These are phyloP conservation scores for Xylariaceae sp. DNA, from an alignment of 2,329 filamentous ascomycete genomes.

Conservation along the genomic window DNA sequence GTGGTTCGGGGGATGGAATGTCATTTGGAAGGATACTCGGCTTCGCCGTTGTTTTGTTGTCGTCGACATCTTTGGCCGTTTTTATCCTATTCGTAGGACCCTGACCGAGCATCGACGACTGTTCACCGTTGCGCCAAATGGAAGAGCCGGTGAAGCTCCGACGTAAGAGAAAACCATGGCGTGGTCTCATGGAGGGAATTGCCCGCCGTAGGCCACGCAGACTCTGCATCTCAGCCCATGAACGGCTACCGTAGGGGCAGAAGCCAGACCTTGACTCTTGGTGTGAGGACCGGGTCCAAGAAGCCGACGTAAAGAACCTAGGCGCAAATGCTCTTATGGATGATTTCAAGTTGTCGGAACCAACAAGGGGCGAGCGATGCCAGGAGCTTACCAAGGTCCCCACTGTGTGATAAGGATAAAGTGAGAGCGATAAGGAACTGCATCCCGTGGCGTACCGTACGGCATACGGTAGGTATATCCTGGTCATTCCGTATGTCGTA, in stretches of 20 bases:
- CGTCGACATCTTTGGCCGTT: background rate
- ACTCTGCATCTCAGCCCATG: slow-evolving; percentile 32
- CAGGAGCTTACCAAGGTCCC: background rate
- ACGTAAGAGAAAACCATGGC: background rate
- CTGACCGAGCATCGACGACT: background rate
- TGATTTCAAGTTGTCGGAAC: background rate
- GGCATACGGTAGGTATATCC: background rate
- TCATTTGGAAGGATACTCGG: background rate
- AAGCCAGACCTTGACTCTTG: slow-evolving; percentile 4
- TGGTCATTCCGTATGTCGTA: too few species aligned
- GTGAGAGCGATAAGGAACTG: slow-evolving; percentile 7
- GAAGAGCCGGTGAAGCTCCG: slow-evolving; percentile 11
- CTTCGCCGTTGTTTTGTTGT: background rate
- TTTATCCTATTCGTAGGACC: background rate
- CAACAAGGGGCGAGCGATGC: slow-evolving; percentile 12
- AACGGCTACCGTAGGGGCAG: slow-evolving; percentile 16
- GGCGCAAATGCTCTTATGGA: slow-evolving; percentile 10
- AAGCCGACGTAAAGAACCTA: slow-evolving; percentile 3
- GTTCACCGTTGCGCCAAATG: background rate
- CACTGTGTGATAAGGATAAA: background rate
- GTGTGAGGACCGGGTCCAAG: background rate
- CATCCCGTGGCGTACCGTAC: background rate
- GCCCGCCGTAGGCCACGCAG: slow-evolving; percentile 26
- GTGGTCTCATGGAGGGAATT: slow-evolving; percentile 22
- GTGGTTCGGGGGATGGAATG: background rate